Percentiles rank a stretch among this genome's conserved stretches.
Conservation (phyloP, 1,284 basidiomycete genomes). For the Marasmius sp. region DNA sequence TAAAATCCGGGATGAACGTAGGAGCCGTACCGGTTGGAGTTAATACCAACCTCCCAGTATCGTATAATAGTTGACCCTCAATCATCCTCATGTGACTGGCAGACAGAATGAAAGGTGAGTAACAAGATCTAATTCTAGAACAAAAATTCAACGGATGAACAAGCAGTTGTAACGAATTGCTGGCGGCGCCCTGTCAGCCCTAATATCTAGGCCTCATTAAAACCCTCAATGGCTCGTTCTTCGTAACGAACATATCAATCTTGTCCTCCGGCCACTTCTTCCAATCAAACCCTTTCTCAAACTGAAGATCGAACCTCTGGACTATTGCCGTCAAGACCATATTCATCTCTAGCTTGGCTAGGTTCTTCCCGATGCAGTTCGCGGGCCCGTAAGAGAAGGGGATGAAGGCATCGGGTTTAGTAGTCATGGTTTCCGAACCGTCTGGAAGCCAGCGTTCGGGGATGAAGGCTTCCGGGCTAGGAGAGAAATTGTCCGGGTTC, state of each 20-base stretch:
- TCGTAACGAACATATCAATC: not conserved
- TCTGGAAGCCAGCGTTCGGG: not conserved
- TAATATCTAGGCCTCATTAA: not conserved
- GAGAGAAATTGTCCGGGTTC: not conserved
- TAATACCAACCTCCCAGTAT: too few relatives aligned
- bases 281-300: constrained; percentile 18
- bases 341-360: constrained; percentile 28
- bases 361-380: constrained; percentile 28
- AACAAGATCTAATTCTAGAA: too few relatives aligned
- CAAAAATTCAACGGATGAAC: too few relatives aligned
- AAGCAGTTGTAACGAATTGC: too few relatives aligned
- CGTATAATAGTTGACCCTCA: too few relatives aligned
- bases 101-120: too few relatives aligned
- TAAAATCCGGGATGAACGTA: too few relatives aligned
- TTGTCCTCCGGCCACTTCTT: constrained; percentile 10
- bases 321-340: constrained; percentile 22
- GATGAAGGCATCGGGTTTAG: constrained; percentile 22
- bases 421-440: not conserved
- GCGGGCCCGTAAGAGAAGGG: constrained; percentile 31
- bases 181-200: too few relatives aligned
- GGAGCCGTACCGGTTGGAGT: too few relatives aligned
- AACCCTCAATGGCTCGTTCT: not conserved
- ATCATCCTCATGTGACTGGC: too few relatives aligned
- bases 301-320: constrained; percentile 21
- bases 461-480: not conserved